Percentiles rank a stretch among this genome's conserved stretches.
Conservation (phyloP, 2,329 filamentous ascomycete genomes). For the Nothopassalora personata region DNA sequence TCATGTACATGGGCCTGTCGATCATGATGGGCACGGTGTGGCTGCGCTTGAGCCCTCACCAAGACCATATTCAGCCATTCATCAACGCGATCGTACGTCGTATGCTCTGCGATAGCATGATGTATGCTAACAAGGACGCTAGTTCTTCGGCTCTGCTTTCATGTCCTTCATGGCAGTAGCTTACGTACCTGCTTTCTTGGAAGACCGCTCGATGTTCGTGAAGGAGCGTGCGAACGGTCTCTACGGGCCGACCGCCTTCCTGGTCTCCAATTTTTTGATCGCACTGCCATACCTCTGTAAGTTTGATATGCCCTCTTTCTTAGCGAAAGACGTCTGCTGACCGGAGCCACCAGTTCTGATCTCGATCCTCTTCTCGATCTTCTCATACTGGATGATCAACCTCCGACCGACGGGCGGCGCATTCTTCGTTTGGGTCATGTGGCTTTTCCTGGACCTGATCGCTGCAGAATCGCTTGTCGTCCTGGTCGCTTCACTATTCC, state of each 20-base stretch:
- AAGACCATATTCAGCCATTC: conserved; percentile 69
- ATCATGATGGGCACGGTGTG: conserved; percentile 85
- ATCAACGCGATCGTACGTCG: conserved; percentile 62
- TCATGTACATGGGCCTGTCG: conserved; percentile 72
- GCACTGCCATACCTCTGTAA: conserved; percentile 68
- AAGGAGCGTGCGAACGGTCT: conserved; percentile 80
- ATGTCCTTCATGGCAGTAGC: conserved; percentile 59
- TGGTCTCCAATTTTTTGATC: conserved; percentile 75
- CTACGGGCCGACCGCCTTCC: conserved; percentile 67
- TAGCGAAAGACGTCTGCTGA: conserved; percentile 16
- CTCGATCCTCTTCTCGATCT: conserved; percentile 64
- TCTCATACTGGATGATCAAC: conserved; percentile 74
- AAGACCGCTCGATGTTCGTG: conserved; percentile 66
- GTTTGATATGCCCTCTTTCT: neutral
- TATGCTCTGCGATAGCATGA: neutral
- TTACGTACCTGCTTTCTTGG: conserved; percentile 77
- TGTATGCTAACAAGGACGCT: conserved; percentile 2
- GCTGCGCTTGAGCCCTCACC: conserved; percentile 62
- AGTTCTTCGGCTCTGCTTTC: conserved; percentile 49
- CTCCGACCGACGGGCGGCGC: conserved; percentile 59
- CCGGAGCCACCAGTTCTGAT: conserved; percentile 53
- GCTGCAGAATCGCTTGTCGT: conserved; percentile 80
- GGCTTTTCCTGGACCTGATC: conserved; percentile 77
- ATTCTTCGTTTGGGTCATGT: conserved; percentile 75
- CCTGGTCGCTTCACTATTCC: conserved; percentile 65